Percentiles rank a stretch among this genome's conserved stretches.
Evolutionary conservation across 805 yeast species (phyloP).

Genomic region (Starmerella riodocensis): DNA sequence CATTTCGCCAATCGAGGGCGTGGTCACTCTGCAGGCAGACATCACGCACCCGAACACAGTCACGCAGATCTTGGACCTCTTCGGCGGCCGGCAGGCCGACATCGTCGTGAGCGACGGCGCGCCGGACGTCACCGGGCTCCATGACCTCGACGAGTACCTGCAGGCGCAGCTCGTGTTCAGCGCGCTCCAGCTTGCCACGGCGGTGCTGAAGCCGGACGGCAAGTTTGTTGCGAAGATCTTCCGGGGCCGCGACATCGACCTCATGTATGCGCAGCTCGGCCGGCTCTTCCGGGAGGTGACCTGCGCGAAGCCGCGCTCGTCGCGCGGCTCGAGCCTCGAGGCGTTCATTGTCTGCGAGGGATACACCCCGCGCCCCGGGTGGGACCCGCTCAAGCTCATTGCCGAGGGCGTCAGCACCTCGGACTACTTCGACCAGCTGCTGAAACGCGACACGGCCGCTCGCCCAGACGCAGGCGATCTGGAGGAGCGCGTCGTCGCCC

Average conservation of each 20-base stretch:
- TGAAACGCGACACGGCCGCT: conserved; percentile 34
- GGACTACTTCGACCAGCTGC: conserved; percentile 54
- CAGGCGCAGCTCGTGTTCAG: conserved; percentile 89
- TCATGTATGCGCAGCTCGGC: conserved; percentile 84
- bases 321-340: conserved; percentile 88
- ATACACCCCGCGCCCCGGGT: conserved; percentile 67
- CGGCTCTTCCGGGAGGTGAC: conserved; percentile 71
- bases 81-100: conserved; percentile 89
- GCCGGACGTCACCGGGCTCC: conserved; percentile 95
- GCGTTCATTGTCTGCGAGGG: conserved; percentile 88
- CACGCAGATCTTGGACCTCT: conserved; percentile 56
- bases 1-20: conserved; percentile 91
- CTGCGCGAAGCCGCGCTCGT: conserved; percentile 92
- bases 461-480: conserved; percentile 1
- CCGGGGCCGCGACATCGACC: conserved; percentile 89
- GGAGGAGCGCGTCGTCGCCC: conserved; percentile 68
- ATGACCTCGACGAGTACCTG: conserved; percentile 90
- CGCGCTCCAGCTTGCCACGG: conserved; percentile 83
- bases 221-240: conserved; percentile 91
- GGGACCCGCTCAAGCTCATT: conserved; percentile 46
- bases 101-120: conserved; percentile 97
- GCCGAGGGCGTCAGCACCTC: conserved; percentile 43
- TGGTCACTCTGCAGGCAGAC: conserved; percentile 85
- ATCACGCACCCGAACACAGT: conserved; percentile 92
- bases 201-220: conserved; percentile 80